Percentiles rank a stretch among this genome's conserved stretches.
These are phyloP conservation scores for Apiotrichum veenhuisii DNA, from an alignment of 1,284 basidiomycete species.

Conservation along the genomic window DNA sequence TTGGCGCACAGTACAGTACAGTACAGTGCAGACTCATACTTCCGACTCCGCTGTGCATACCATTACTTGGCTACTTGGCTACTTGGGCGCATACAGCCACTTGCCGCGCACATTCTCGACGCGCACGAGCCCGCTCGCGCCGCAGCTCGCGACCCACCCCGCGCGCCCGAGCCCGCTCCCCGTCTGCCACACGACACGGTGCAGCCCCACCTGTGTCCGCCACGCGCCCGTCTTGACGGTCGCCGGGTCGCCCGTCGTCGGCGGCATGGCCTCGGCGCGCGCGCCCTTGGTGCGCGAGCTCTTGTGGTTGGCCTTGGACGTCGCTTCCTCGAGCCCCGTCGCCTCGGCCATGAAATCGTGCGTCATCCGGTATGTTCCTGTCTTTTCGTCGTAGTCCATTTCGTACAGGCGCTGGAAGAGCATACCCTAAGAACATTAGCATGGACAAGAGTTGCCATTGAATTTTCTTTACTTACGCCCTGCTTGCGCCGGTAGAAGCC, in stretches of 20 bases:
- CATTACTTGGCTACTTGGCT: neutral
- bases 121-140: conserved; percentile 75
- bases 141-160: conserved; percentile 69
- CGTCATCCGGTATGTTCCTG: conserved; percentile 71
- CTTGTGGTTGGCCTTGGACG: conserved; percentile 16
- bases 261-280: conserved; percentile 12
- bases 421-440: conserved; percentile 58
- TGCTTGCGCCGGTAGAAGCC: conserved; percentile 30
- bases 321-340: conserved; percentile 16
- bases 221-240: conserved; percentile 58
- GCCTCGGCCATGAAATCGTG: conserved; percentile 76
- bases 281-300: conserved; percentile 12
- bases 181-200: conserved; percentile 73
- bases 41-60: too few species aligned
- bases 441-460: neutral
- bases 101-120: conserved; percentile 62
- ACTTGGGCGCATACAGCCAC: conserved; percentile 1
- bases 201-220: conserved; percentile 68
- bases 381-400: conserved; percentile 73
- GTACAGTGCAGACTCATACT: too few species aligned
- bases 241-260: conserved; percentile 10
- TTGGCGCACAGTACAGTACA: too few species aligned
- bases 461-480: conserved; percentile 28
- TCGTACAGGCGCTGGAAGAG: conserved; percentile 75
- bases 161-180: conserved; percentile 64